A percentile compares a stretch with the other conserved stretches of the same genome.
phyloP scores from a whole-genome alignment of 2,329 filamentous ascomycete genomes.

The Onygena corvina region DNA sequence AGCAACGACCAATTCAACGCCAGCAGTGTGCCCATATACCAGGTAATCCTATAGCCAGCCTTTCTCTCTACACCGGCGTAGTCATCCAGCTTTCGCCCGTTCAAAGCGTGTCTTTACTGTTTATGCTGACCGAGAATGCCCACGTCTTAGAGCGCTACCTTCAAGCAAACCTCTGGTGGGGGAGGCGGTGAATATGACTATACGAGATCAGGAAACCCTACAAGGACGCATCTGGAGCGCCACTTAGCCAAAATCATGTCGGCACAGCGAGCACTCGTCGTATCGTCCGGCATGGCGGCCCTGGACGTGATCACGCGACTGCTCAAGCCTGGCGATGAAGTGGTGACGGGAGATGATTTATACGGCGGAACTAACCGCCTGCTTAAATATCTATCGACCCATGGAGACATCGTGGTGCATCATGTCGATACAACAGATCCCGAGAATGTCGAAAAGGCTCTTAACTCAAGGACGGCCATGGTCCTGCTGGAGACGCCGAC shows the following conservation, averaged over 20 bases:
- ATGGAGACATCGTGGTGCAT: conserved; percentile 85
- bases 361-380: conserved; percentile 93
- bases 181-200: conserved; percentile 94
- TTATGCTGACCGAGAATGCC: neutral
- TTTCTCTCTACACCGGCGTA: too few relatives aligned
- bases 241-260: conserved; percentile 99
- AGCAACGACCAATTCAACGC: conserved; percentile 93
- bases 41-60: conserved; percentile 36
- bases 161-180: conserved; percentile 75
- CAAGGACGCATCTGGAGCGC: conserved; percentile 85
- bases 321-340: conserved; percentile 84
- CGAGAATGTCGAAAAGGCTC: conserved; percentile 53
- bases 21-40: conserved; percentile 93
- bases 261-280: conserved; percentile 76
- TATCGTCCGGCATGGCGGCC: conserved; percentile 94
- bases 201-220: conserved; percentile 93
- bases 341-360: conserved; percentile 90
- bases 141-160: conserved; percentile 67
- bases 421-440: conserved; percentile 87
- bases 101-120: neutral
- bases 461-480: conserved; percentile 80
- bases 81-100: too few relatives aligned
- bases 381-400: conserved; percentile 77
- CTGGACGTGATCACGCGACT: conserved; percentile 91
- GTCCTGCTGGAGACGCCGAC: conserved; percentile 92